A percentile compares a stretch with the other conserved stretches of the same genome.
These are phyloP conservation scores for Tubosaeta brunneosetosa DNA, from an alignment of 768 basidiomycete species.

Conservation along the genomic window DNA sequence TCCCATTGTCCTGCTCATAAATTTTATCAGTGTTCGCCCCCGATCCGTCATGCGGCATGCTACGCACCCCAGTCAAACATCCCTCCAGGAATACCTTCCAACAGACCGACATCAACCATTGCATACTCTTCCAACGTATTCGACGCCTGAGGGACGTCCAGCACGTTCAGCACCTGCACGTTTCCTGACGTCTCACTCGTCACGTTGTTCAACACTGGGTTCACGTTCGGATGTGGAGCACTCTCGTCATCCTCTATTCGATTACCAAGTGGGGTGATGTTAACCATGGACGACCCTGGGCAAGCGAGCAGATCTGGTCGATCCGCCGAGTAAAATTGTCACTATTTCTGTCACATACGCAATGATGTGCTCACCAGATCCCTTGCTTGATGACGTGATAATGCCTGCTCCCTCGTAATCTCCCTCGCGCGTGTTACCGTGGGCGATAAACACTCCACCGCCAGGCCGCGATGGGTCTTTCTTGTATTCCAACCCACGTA, in stretches of 20 bases:
- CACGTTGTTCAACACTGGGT: constrained; percentile 65
- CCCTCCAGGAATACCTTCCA: constrained; percentile 75
- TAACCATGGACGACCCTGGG: constrained; percentile 45
- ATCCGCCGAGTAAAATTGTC: constrained; percentile 7
- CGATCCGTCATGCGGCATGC: constrained; percentile 18
- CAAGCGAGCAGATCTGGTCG: constrained; percentile 11
- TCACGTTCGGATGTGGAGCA: constrained; percentile 50
- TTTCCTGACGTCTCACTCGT: constrained; percentile 37
- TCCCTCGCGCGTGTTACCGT: constrained; percentile 40
- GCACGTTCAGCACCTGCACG: constrained; percentile 74
- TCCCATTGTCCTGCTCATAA: constrained; percentile 69
- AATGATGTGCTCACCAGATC: constrained; percentile 41
- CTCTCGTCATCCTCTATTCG: constrained; percentile 32
- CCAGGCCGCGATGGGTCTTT: constrained; percentile 79
- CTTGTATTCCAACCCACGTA: constrained; percentile 60
- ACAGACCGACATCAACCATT: constrained; percentile 59
- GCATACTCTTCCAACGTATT: constrained; percentile 59
- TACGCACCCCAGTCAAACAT: constrained; percentile 86
- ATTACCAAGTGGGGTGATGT: constrained; percentile 44
- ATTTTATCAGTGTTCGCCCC: neutral
- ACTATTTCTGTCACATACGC: constrained; percentile 3
- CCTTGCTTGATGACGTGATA: constrained; percentile 45
- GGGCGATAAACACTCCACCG: constrained; percentile 80
- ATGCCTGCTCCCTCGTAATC: constrained; percentile 49
- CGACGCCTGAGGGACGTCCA: constrained; percentile 56